A percentile compares a stretch with the other conserved stretches of the same genome.
These are phyloP conservation scores for Petasospora fabianii DNA, from an alignment of 1,139 yeast genomes.

Conservation along the genomic window DNA sequence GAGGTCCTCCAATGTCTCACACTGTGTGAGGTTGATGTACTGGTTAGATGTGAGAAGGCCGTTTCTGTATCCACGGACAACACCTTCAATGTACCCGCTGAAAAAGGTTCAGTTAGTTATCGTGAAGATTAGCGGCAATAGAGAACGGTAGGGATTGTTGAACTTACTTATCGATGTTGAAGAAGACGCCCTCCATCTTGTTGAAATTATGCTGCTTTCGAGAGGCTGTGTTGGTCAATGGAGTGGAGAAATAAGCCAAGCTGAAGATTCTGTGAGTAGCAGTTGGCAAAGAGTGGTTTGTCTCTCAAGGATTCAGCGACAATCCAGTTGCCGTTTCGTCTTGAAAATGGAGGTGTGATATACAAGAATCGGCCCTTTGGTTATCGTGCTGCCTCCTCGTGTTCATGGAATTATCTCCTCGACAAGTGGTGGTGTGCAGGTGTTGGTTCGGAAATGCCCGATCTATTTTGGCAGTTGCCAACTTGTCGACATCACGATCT, in stretches of 20 bases:
- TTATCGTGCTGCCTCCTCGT: constrained; percentile 1
- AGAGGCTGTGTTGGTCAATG: neutral
- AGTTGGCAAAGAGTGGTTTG: neutral
- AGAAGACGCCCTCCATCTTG: constrained; percentile 79
- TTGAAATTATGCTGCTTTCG: neutral
- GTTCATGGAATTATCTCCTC: constrained; percentile 3
- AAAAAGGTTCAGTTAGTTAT: constrained; percentile 26
- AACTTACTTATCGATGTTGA: constrained; percentile 66
- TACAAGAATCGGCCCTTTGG: no score
- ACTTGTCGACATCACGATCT: neutral
- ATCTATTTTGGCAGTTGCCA: neutral
- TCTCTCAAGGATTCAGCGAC: neutral
- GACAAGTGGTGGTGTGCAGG: constrained; percentile 1
- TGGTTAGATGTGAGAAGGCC: constrained; percentile 76
- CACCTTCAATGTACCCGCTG: constrained; percentile 84
- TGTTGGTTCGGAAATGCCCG: neutral
- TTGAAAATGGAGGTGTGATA: no score
- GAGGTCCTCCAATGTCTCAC: constrained; percentile 91
- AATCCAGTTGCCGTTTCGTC: constrained; percentile 1
- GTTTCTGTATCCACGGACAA: constrained; percentile 89
- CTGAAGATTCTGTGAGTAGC: no score
- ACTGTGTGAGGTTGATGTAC: constrained; percentile 89
- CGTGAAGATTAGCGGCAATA: neutral
- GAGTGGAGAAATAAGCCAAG: neutral
- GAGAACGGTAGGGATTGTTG: neutral